Conservation (phyloP, 371 early-diverging fungal species). For the Syncephalastrum sp. region DNA sequence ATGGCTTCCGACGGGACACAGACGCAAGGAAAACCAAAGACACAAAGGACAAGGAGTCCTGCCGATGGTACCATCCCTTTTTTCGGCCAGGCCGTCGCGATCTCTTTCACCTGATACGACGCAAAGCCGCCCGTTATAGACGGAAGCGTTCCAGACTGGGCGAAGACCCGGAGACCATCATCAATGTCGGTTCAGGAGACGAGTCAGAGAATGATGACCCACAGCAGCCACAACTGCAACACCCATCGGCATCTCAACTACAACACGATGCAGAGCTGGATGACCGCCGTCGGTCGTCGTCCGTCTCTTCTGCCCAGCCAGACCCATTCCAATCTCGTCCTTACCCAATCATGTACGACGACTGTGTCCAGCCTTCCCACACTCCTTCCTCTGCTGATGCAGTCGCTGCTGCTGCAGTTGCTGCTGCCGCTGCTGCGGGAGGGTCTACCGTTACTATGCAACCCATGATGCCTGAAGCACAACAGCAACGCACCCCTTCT, state of each 20-base stretch:
- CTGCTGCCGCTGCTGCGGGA: not conserved
- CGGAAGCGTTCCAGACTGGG: constrained; percentile 27
- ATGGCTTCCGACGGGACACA: constrained; percentile 55
- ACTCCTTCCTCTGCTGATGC: too few relatives aligned
- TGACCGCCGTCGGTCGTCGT: constrained; percentile 18
- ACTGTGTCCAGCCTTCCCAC: too few relatives aligned
- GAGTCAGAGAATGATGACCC: constrained; percentile 27
- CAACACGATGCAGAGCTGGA: not conserved
- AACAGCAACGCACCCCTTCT: not conserved
- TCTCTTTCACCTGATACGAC: constrained; percentile 47
- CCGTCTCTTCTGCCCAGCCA: constrained; percentile 12
- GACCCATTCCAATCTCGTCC: too few relatives aligned
- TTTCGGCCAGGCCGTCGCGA: constrained; percentile 50
- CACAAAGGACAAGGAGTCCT: constrained; percentile 49
- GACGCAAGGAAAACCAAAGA: constrained; percentile 57
- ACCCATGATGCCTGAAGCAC: too few relatives aligned
- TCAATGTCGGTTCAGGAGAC: constrained; percentile 35
- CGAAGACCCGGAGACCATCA: constrained; percentile 38
- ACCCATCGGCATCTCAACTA: not conserved
- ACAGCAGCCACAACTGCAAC: not conserved
- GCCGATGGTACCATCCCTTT: constrained; percentile 51
- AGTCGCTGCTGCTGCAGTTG: not conserved
- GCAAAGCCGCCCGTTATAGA: constrained; percentile 44
- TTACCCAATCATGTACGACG: too few relatives aligned
- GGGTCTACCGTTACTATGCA: not conserved